Evolutionary conservation across 352 stramenopile genomes (phyloP).

Genomic region (Phytophthora quininea): DNA sequence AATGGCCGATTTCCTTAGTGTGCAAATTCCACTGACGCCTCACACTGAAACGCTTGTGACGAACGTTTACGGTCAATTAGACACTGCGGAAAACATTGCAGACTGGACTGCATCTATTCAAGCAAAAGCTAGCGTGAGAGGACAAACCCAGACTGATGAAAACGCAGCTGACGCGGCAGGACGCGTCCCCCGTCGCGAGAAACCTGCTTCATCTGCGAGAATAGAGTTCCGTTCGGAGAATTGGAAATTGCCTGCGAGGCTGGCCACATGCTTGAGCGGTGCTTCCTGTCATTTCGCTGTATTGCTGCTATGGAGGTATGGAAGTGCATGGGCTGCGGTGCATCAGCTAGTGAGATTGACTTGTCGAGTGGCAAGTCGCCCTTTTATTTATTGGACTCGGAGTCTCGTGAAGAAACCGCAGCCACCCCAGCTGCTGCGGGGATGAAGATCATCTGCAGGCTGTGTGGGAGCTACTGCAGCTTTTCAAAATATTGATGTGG

Average conservation of each 20-base stretch:
- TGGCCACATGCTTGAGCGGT: slow-evolving; percentile 72
- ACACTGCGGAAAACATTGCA: slow-evolving; percentile 46
- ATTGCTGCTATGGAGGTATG: slow-evolving; percentile 73
- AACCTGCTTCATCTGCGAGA: slow-evolving; percentile 74
- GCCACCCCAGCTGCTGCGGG: slow-evolving; percentile 7
- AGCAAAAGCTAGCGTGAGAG: slow-evolving; percentile 21
- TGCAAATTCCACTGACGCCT: slow-evolving; percentile 49
- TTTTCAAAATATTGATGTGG: slow-evolving; percentile 66
- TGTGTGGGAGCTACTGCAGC: slow-evolving; percentile 83
- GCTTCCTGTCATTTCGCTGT: slow-evolving; percentile 78
- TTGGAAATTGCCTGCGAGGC: slow-evolving; percentile 63
- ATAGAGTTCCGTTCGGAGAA: slow-evolving; percentile 64
- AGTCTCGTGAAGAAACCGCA: slow-evolving; percentile 20
- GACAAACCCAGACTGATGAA: slow-evolving; percentile 1
- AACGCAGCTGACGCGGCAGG: not conserved
- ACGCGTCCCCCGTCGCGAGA: slow-evolving; percentile 53
- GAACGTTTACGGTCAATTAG: slow-evolving; percentile 66
- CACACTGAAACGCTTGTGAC: slow-evolving; percentile 51
- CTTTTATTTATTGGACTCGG: slow-evolving; percentile 73
- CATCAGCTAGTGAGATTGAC: slow-evolving; percentile 63
- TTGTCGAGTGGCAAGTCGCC: slow-evolving; percentile 40
- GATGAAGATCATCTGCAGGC: slow-evolving; percentile 61
- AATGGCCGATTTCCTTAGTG: slow-evolving; percentile 85
- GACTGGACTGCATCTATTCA: slow-evolving; percentile 47
- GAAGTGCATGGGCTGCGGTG: slow-evolving; percentile 85